phyloP scores from a whole-genome alignment of 129 eudicot species.

The Tagetes patula region DNA sequence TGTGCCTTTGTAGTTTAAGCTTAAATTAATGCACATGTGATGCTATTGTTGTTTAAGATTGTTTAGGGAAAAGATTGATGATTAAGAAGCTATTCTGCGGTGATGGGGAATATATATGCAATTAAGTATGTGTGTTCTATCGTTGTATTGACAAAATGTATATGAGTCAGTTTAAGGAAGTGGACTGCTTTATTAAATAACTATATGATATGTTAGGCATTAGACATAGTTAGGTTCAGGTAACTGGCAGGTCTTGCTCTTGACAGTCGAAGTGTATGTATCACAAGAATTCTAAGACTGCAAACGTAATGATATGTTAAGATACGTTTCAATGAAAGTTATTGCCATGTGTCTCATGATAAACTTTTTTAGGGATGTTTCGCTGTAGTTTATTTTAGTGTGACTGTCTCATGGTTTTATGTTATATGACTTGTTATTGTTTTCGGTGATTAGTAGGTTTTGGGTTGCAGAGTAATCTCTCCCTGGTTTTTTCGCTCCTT shows the following conservation, averaged over 20 bases:
- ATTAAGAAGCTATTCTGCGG: not conserved
- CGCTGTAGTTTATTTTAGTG: slow-evolving; percentile 10
- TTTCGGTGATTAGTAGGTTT: slow-evolving; percentile 73
- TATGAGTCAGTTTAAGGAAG: not conserved
- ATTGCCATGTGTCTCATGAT: not conserved
- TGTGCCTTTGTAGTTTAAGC: not conserved
- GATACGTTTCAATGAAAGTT: not conserved
- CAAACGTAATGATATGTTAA: not conserved
- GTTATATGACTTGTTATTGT: slow-evolving; percentile 34
- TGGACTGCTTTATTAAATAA: not conserved
- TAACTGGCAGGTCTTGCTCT: not conserved
- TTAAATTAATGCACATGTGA: not conserved
- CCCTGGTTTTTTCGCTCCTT: slow-evolving; percentile 54
- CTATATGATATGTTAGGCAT: not conserved
- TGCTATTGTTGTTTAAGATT: not conserved
- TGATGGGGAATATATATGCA: too few species aligned
- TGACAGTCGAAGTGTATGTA: not conserved
- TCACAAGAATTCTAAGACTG: not conserved
- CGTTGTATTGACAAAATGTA: not conserved
- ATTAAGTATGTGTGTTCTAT: not conserved
- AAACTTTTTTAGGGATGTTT: not conserved
- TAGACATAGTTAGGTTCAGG: not conserved
- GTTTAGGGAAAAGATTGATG: not conserved
- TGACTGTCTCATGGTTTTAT: slow-evolving; percentile 29
- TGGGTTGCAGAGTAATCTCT: slow-evolving; percentile 72